phyloP scores from a whole-genome alignment of 495 filamentous ascomycete species.

The Penicillium tannophilum region DNA sequence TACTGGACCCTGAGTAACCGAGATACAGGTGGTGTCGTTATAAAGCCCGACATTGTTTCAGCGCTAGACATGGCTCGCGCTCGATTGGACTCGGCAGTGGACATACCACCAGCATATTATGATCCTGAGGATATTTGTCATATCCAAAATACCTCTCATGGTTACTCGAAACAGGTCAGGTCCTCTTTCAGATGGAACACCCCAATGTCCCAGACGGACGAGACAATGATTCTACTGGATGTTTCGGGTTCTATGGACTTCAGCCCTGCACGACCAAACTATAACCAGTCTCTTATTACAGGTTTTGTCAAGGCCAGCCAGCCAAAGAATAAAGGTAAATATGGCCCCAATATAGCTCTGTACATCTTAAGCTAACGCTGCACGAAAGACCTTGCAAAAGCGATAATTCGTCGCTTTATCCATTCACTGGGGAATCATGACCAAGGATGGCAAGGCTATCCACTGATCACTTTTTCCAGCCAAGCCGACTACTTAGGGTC shows the following conservation, averaged over 20 bases:
- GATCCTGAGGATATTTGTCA: slow-evolving; percentile 42
- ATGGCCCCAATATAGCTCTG: background rate
- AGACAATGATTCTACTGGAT: slow-evolving; percentile 51
- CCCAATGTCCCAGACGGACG: slow-evolving; percentile 37
- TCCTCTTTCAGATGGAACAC: slow-evolving; percentile 35
- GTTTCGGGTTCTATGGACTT: slow-evolving; percentile 50
- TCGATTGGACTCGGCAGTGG: slow-evolving; percentile 43
- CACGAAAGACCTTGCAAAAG: slow-evolving; percentile 40
- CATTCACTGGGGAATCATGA: slow-evolving; percentile 47
- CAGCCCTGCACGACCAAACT: slow-evolving; percentile 41
- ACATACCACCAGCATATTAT: slow-evolving; percentile 42
- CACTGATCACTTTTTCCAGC: slow-evolving; percentile 44
- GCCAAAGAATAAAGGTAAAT: slow-evolving; percentile 46
- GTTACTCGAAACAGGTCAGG: slow-evolving; percentile 49
- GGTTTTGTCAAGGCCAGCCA: slow-evolving; percentile 37
- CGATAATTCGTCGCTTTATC: slow-evolving; percentile 48
- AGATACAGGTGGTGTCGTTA: slow-evolving; percentile 26
- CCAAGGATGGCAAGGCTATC: slow-evolving; percentile 39
- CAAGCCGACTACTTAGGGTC: slow-evolving; percentile 38
- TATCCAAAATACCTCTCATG: slow-evolving; percentile 36
- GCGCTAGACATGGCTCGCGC: slow-evolving; percentile 41
- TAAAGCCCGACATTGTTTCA: slow-evolving; percentile 49
- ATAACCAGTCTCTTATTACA: slow-evolving; percentile 49
- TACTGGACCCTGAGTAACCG: slow-evolving; percentile 53
- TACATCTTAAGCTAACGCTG: background rate